A percentile compares a stretch with the other conserved stretches of the same genome.
Conservation (phyloP, 352 stramenopile genomes). For the Phytophthora hybrid region DNA sequence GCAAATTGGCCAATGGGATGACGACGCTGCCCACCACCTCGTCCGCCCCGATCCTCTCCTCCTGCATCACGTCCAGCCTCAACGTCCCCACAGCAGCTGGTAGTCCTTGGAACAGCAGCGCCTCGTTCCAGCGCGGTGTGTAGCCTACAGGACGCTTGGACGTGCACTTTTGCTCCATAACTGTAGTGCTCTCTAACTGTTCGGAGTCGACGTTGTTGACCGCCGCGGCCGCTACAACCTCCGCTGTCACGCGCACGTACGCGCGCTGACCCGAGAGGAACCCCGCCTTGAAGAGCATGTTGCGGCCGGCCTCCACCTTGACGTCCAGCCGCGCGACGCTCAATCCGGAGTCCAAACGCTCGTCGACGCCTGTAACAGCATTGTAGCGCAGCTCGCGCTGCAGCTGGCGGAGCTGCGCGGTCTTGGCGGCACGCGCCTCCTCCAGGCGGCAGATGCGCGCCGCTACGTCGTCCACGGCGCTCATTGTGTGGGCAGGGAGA, state of each 20-base stretch:
- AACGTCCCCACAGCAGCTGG: constrained; percentile 52
- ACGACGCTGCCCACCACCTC: constrained; percentile 46
- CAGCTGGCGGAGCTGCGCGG: constrained; percentile 50
- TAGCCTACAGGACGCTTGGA: constrained; percentile 44
- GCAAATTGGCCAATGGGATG: constrained; percentile 53
- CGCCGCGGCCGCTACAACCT: constrained; percentile 28
- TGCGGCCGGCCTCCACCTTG: constrained; percentile 48
- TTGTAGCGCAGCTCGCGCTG: constrained; percentile 64
- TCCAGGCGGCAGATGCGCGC: constrained; percentile 63
- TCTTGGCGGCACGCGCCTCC: constrained; percentile 52
- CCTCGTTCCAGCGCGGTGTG: constrained; percentile 50
- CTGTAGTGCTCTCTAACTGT: constrained; percentile 25
- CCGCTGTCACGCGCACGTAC: constrained; percentile 63
- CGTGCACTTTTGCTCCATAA: constrained; percentile 49
- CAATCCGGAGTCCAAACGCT: constrained; percentile 47
- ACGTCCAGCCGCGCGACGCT: constrained; percentile 63
- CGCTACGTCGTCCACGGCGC: constrained; percentile 73
- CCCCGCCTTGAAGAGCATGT: constrained; percentile 55
- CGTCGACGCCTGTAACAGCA: constrained; percentile 53
- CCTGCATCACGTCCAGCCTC: constrained; percentile 66
- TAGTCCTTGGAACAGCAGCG: constrained; percentile 55
- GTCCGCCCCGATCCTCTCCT: constrained; percentile 63
- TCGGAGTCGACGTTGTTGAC: constrained; percentile 3
- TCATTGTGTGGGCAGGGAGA: constrained; percentile 41
- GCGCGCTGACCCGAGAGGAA: constrained; percentile 57